Base-by-base conservation (phyloP, 2,329 filamentous ascomycete species). In the Chrysoporthe puriensis region DNA sequence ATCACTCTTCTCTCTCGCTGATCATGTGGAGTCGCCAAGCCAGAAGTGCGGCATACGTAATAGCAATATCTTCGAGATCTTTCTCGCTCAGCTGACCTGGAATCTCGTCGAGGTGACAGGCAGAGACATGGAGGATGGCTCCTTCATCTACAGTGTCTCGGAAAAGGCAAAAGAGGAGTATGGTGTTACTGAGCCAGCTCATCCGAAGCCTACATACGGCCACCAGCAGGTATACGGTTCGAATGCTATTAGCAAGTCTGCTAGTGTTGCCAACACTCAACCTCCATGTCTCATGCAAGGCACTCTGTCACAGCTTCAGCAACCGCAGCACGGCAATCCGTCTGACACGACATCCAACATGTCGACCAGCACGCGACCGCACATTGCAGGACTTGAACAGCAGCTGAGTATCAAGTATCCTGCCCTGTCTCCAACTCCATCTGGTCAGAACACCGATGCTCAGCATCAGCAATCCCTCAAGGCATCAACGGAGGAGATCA, bases 21-120 rank as follows among this genome's bases (percentile, higher is more conserved):
- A 79, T 59, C 86, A 88, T 69, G 80, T 78, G 32, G 85, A 88
- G 71, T 78, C 81, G 1, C 79, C 78, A 64, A 76, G 77, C 2
- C 44, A 76, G 74, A 26, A 61, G 52, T 86, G 85, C 75, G 74
- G 73, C 7, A 78, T 86, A 36, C 80, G 82, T 4, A 72, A 81
- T 3, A 77, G 79, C 0, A 74, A 78, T 13, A 74, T 77, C 16
- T 86, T 77, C 67, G 73, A 76, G 32, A 70, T 72, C 21, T 79
- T 79, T 62, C 67, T 84, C 46, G 73, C 77, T 63, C 77, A 81
- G 59, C 70, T 84, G 13, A 81, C 81, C 3, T 79, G 74, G 34
- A 79, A 79, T 6, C 70, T 81, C 11, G 71, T 79, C 14, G 78
- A 81, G 54, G 73, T 77, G 3, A 71, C 73, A 6, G 79, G 77